phyloP scores from a whole-genome alignment of 441 rosid species.

The Eruca vesicaria region DNA sequence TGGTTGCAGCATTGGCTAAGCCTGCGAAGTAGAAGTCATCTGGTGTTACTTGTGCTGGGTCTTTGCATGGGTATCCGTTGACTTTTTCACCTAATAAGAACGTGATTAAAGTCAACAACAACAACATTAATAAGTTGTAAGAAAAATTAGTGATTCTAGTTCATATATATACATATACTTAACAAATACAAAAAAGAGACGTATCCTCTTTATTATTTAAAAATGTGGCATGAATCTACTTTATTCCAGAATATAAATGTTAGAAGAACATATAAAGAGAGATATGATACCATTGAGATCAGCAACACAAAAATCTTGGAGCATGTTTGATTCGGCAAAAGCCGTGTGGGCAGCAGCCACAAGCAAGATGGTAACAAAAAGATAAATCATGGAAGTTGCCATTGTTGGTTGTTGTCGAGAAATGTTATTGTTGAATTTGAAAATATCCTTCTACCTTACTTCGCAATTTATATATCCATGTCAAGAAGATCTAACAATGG shows the following conservation, averaged over 20 bases:
- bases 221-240: background rate
- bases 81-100: constrained; percentile 48
- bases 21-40: constrained; percentile 64
- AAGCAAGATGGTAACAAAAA: constrained; percentile 23
- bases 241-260: background rate
- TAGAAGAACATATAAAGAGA: background rate
- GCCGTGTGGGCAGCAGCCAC: constrained; percentile 35
- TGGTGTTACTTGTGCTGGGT: constrained; percentile 44
- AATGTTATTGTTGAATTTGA: constrained; percentile 16
- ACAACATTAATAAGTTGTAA: background rate
- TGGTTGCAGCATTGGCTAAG: constrained; percentile 46
- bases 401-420: constrained; percentile 11
- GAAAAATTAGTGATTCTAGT: background rate
- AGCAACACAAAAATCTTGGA: constrained; percentile 39
- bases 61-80: constrained; percentile 74
- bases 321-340: constrained; percentile 25
- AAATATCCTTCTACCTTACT: background rate
- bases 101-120: constrained; percentile 12
- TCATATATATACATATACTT: background rate
- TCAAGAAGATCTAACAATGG: constrained; percentile 11
- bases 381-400: constrained; percentile 15
- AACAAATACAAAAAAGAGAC: background rate
- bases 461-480: constrained; percentile 24
- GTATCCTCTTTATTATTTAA: background rate
- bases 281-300: constrained; percentile 26